Percentiles rank a stretch among this genome's conserved stretches.
phyloP scores from a whole-genome alignment of 805 yeast genomes.

The Starmerella stigmatis region DNA sequence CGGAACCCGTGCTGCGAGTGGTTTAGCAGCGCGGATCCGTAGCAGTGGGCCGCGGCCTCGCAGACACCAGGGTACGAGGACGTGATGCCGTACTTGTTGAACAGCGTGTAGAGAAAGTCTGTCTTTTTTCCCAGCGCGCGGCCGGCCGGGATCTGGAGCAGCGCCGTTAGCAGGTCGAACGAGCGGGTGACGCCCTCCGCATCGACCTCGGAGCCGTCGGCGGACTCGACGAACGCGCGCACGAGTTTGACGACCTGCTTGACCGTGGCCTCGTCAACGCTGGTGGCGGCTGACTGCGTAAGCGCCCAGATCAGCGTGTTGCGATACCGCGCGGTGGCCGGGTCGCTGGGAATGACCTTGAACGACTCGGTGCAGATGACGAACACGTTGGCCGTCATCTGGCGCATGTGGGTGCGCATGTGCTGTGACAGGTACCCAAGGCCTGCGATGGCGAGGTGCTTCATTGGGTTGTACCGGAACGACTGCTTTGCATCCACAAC shows the following conservation, averaged over 20 bases:
- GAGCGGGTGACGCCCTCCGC: conserved; percentile 25
- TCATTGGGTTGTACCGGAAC: conserved; percentile 21
- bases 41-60: conserved; percentile 27
- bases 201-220: conserved; percentile 28
- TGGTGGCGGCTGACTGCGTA: conserved; percentile 13
- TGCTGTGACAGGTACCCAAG: conserved; percentile 17
- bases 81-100: conserved; percentile 24
- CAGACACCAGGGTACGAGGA: conserved; percentile 23
- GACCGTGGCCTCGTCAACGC: conserved; percentile 28
- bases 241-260: conserved; percentile 30
- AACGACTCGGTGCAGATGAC: conserved; percentile 19
- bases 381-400: conserved; percentile 21
- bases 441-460: conserved; percentile 22
- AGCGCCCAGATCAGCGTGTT: conserved; percentile 22
- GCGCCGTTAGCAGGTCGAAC: conserved; percentile 25
- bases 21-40: conserved; percentile 19
- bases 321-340: conserved; percentile 14
- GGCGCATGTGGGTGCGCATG: conserved; percentile 16
- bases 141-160: conserved; percentile 18
- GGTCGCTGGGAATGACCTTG: conserved; percentile 14
- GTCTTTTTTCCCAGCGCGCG: conserved; percentile 11
- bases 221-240: conserved; percentile 19
- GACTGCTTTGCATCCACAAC: conserved; percentile 19
- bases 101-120: conserved; percentile 25
- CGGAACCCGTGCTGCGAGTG: conserved; percentile 4